Base-by-base conservation (phyloP, 2,329 filamentous ascomycete genomes). In the Graphilbum fragrans region DNA sequence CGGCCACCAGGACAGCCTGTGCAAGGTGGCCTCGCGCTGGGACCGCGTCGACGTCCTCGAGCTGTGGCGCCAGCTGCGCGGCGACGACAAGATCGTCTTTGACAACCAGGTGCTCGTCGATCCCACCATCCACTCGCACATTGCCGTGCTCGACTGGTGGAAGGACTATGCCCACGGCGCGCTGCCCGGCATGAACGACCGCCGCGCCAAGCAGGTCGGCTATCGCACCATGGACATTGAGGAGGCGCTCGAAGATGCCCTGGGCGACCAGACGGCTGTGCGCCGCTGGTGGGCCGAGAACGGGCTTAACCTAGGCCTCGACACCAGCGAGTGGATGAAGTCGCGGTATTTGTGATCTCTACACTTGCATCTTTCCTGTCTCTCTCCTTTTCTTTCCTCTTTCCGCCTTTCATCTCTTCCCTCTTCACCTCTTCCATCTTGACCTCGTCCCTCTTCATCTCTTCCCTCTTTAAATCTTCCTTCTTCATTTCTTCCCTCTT, bases 141-240 rank as follows among this genome's bases (percentile, higher is more conserved):
- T 87, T 3, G 70, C 77, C 29, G 86, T 94, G 19, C 65, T 96
- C 8, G 86, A 94, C 57, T 95, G 90, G 90, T 95, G 90, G 88
- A 82, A 84, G 54, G 70, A 70, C 41, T 82, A 80, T 51, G 72
- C 74, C 8, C 64, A 72, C 41, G 68, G 73, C 38, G 65, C 70
- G 52, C 61, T 74, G 25, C 65, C 65, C 1, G 70, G 65, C 33
- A 74, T 68, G 71, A 61, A 67, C 33, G 71, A 70, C 16, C 62
- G 67, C 25, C 65, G 65, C 47, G 77, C 79, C 0, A 70, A 88
- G 50, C 72, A 75, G 40, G 87, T 95, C 21, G 86, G 94, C 59
- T 95, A 94, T 61, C 88, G 90, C 58, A 94, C 86, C 1, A 94
- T 87, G 58, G 87, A 94, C 58, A 92, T 96, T 46, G 88, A 95